phyloP scores from a whole-genome alignment of 139 green algal genomes.

The Eudorina sp. region DNA sequence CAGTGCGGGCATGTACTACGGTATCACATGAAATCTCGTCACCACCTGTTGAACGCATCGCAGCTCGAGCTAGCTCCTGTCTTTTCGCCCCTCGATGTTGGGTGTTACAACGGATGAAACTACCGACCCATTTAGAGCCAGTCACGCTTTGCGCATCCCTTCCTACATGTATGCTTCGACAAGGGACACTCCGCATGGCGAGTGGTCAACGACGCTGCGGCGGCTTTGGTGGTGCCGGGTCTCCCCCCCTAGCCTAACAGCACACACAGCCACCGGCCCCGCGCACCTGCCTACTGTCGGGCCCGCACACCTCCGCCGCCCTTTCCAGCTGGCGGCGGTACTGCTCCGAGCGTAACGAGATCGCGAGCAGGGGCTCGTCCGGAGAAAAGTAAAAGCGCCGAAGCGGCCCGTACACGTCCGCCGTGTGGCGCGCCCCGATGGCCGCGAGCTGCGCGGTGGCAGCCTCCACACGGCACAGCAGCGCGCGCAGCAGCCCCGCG shows the following conservation, averaged over 20 bases:
- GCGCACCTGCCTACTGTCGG: background rate
- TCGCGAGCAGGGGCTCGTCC: background rate
- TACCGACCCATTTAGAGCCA: too few species aligned
- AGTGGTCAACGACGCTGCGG: too few species aligned
- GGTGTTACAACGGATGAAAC: background rate
- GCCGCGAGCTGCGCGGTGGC: background rate
- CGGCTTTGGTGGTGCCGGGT: too few species aligned
- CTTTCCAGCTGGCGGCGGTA: slow-evolving; percentile 3
- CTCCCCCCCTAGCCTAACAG: too few species aligned
- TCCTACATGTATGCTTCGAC: too few species aligned
- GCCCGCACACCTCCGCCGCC: background rate
- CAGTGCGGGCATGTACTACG: too few species aligned
- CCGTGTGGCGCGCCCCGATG: background rate
- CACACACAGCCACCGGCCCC: background rate
- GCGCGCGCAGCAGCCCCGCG: background rate
- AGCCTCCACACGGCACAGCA: background rate
- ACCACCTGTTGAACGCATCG: too few species aligned
- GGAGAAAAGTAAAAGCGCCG: slow-evolving; percentile 17
- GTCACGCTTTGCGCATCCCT: too few species aligned
- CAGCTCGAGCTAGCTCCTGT: too few species aligned
- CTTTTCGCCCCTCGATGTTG: too few species aligned
- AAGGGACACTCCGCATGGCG: too few species aligned
- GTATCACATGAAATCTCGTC: too few species aligned
- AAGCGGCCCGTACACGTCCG: background rate
- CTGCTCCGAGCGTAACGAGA: background rate